Evolutionary conservation across 495 filamentous ascomycete species (phyloP).

Genomic region (Niebla homalea): DNA sequence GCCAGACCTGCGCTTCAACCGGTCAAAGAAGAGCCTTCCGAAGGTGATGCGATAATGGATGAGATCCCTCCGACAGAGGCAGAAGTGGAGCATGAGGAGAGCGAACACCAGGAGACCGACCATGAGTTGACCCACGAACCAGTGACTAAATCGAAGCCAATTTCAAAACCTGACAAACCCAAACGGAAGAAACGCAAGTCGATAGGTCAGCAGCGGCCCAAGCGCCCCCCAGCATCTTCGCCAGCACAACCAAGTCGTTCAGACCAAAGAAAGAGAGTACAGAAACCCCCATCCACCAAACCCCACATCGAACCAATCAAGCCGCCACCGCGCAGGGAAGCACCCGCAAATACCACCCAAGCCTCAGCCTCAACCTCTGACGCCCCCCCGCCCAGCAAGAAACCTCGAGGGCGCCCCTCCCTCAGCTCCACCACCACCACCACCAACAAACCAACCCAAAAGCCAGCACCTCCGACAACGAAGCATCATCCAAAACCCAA

Average conservation of each 20-base stretch:
- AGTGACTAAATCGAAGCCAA: background rate
- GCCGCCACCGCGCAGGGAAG: background rate
- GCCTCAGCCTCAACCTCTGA: background rate
- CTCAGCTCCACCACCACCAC: background rate
- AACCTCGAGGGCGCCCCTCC: slow-evolving; percentile 8
- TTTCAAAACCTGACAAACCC: background rate
- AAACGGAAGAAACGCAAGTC: slow-evolving; percentile 13
- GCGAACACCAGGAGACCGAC: background rate
- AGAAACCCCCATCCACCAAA: background rate
- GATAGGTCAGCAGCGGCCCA: slow-evolving; percentile 11
- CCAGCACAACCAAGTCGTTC: background rate
- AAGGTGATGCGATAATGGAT: background rate
- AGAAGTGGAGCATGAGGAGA: background rate
- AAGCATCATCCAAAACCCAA: slow-evolving; percentile 1
- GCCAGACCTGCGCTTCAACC: background rate
- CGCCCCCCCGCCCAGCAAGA: background rate
- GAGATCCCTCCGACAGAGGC: background rate
- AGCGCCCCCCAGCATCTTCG: background rate
- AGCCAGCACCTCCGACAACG: background rate
- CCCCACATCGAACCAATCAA: background rate
- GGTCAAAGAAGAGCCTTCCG: background rate
- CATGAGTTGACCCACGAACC: background rate
- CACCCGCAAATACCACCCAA: background rate
- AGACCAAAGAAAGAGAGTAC: background rate
- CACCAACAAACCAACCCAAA: background rate